phyloP scores from a whole-genome alignment of 257 asterid species.

The Fraxinus quadrangulata region DNA sequence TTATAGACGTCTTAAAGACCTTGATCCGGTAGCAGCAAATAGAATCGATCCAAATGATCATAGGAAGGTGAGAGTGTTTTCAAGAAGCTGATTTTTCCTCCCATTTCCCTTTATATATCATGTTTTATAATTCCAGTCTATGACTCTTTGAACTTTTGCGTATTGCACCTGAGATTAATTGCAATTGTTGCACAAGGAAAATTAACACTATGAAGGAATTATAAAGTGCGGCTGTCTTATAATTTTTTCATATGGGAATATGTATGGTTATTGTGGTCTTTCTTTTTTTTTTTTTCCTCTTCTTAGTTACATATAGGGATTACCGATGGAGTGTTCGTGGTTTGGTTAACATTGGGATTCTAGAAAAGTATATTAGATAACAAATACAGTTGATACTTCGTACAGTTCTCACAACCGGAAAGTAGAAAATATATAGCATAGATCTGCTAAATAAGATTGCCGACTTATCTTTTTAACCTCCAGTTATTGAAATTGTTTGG shows the following conservation, averaged over 20 bases:
- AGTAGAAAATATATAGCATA: background rate
- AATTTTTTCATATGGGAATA: background rate
- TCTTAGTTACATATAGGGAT: background rate
- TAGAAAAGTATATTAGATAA: background rate
- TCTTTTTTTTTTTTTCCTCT: too few species aligned
- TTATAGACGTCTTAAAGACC: constrained; percentile 57
- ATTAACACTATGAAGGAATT: background rate
- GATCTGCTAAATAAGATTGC: background rate
- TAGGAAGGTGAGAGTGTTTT: constrained; percentile 63
- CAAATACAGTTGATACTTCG: background rate
- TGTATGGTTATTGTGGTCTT: background rate
- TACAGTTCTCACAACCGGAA: background rate
- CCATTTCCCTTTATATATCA: background rate
- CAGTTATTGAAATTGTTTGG: constrained; percentile 1
- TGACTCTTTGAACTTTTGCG: background rate
- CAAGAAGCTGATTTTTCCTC: background rate
- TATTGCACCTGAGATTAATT: constrained; percentile 11
- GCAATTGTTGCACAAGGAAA: background rate
- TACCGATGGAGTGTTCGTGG: constrained; percentile 1
- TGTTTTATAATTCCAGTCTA: background rate
- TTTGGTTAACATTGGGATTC: background rate
- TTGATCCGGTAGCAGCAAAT: constrained; percentile 85
- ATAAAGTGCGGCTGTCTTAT: background rate
- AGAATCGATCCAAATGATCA: constrained; percentile 91
- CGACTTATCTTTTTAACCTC: background rate